Evolutionary conservation across 495 filamentous ascomycete genomes (phyloP).

Genomic region (Penicillium arizonense): DNA sequence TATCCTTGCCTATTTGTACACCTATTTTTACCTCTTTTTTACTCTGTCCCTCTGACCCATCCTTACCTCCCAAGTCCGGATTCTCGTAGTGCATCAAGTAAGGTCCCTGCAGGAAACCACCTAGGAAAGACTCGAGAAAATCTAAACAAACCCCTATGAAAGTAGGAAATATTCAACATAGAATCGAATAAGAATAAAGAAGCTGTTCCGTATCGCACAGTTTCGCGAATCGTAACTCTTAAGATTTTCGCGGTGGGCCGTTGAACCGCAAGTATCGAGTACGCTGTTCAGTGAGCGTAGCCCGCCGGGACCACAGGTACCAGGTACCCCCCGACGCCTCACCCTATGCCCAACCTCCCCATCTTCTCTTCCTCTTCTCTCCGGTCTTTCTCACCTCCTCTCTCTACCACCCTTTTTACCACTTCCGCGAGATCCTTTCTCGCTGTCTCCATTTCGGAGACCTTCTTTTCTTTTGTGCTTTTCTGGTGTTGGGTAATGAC

Average conservation of each 20-base stretch:
- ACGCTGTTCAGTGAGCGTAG: neutral
- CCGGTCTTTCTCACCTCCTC: slow-evolving; percentile 13
- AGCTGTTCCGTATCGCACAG: neutral
- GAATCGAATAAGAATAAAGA: neutral
- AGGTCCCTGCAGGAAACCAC: slow-evolving; percentile 20
- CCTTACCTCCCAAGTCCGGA: slow-evolving; percentile 1
- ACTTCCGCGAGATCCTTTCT: slow-evolving; percentile 14
- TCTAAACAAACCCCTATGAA: slow-evolving; percentile 23
- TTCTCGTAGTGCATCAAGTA: slow-evolving; percentile 18
- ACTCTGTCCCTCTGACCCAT: neutral
- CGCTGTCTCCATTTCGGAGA: slow-evolving; percentile 14
- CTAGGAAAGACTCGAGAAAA: slow-evolving; percentile 24
- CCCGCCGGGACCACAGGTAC: slow-evolving; percentile 7
- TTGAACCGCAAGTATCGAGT: slow-evolving; percentile 12
- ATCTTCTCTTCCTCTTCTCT: slow-evolving; percentile 14
- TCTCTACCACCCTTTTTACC: slow-evolving; percentile 11
- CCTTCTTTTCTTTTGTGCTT: slow-evolving; percentile 23
- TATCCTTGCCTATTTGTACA: too few species aligned
- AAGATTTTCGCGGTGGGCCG: slow-evolving; percentile 16
- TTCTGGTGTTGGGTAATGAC: slow-evolving; percentile 29
- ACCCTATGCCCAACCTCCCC: slow-evolving; percentile 19
- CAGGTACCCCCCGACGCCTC: slow-evolving; percentile 16
- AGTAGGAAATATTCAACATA: neutral
- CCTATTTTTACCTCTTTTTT: neutral
- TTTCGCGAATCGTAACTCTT: slow-evolving; percentile 14